A percentile compares a stretch with the other conserved stretches of the same genome.
Conservation (phyloP, 495 filamentous ascomycete genomes). For the Penicillium paxilli region DNA sequence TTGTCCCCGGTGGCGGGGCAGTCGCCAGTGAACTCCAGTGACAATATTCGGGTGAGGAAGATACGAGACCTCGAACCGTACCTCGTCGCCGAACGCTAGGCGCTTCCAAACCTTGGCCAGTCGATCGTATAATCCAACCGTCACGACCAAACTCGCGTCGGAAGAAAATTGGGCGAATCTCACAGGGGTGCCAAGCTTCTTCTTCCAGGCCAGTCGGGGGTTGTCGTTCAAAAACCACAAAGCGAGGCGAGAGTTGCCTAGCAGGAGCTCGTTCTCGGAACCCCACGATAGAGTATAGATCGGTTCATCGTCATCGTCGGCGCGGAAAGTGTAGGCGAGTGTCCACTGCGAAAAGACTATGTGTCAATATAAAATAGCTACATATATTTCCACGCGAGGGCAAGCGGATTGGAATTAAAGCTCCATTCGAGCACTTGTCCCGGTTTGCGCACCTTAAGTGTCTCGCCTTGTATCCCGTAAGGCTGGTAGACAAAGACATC, state of each 20-base stretch:
- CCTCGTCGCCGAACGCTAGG: conserved; percentile 81
- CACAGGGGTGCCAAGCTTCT: conserved; percentile 66
- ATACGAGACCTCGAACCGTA: conserved; percentile 88
- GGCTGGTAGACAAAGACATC: conserved; percentile 78
- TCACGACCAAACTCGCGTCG: conserved; percentile 82
- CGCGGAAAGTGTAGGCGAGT: conserved; percentile 46
- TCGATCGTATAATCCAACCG: conserved; percentile 75
- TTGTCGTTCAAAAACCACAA: conserved; percentile 61
- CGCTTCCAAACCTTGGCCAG: conserved; percentile 92
- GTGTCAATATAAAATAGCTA: conserved; percentile 4
- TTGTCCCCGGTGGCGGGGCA: conserved; percentile 71
- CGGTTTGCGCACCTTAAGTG: conserved; percentile 43
- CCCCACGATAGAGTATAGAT: conserved; percentile 83
- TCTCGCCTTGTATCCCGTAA: conserved; percentile 67
- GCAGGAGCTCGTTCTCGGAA: conserved; percentile 74
- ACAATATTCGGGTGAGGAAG: conserved; percentile 79
- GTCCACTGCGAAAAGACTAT: conserved; percentile 47
- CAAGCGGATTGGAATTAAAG: not conserved
- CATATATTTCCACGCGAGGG: not conserved
- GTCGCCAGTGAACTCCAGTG: conserved; percentile 82
- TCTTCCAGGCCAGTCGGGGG: conserved; percentile 67
- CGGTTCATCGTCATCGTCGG: conserved; percentile 41
- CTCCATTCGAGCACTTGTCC: not conserved
- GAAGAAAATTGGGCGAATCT: conserved; percentile 81
- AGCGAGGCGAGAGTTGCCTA: conserved; percentile 68